Percentiles rank a stretch among this genome's conserved stretches.
phyloP scores from a whole-genome alignment of 129 eudicot genomes.

The Centaurea solstitialis region DNA sequence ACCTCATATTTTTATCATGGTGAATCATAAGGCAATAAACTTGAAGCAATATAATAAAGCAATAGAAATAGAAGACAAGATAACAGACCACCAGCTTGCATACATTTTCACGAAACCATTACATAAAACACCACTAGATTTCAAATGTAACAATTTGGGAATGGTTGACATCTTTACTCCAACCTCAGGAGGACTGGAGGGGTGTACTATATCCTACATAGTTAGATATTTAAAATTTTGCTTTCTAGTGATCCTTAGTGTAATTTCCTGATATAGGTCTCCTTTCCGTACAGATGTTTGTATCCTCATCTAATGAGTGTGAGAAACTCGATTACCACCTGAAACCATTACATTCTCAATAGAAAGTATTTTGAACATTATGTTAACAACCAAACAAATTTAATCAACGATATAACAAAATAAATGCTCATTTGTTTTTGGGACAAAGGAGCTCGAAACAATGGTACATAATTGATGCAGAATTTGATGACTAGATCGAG shows the following conservation, averaged over 20 bases:
- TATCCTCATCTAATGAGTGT: neutral
- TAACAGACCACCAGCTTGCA: neutral
- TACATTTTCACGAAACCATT: neutral
- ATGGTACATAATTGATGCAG: neutral
- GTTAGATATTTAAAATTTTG: neutral
- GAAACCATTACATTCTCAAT: neutral
- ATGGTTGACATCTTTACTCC: neutral
- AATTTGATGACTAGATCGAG: neutral
- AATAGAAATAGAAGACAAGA: neutral
- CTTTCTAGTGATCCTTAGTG: neutral
- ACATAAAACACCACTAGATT: neutral
- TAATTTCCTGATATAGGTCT: neutral
- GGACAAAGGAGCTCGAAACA: neutral
- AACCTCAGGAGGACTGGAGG: neutral
- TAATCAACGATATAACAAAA: neutral
- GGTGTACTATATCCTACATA: neutral
- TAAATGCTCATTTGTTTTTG: neutral
- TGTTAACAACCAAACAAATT: neutral
- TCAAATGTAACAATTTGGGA: neutral
- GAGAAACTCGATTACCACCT: neutral
- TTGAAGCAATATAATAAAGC: neutral
- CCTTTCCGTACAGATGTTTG: neutral
- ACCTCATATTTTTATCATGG: neutral
- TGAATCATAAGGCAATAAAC: neutral
- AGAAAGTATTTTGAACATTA: neutral